Evolutionary conservation across 371 early-diverging fungal genomes (phyloP).

Genomic region (Mortierella sp.): DNA sequence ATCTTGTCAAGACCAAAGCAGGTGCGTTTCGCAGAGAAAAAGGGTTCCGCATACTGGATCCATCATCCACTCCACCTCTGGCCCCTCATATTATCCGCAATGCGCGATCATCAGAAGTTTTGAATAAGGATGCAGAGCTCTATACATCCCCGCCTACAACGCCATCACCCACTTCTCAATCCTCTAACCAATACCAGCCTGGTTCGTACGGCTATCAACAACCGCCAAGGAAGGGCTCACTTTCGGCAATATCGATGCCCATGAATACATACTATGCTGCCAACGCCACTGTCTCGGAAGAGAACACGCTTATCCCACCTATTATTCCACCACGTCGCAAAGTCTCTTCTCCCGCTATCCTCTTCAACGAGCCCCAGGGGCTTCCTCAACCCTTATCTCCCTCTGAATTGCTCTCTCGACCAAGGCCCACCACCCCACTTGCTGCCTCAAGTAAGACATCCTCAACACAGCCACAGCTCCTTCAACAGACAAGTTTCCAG

Average conservation of each 20-base stretch:
- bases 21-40: slow-evolving; percentile 8
- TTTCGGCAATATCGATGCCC: slow-evolving; percentile 16
- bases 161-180: slow-evolving; percentile 19
- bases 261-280: slow-evolving; percentile 1
- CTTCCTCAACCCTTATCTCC: neutral
- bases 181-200: neutral
- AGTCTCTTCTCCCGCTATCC: slow-evolving; percentile 27
- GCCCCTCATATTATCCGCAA: slow-evolving; percentile 3
- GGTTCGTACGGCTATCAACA: slow-evolving; percentile 3
- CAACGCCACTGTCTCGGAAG: neutral
- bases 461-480: neutral
- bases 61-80: slow-evolving; percentile 1
- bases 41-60: slow-evolving; percentile 33
- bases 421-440: neutral
- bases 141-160: slow-evolving; percentile 29
- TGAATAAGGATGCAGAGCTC: slow-evolving; percentile 8
- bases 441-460: neutral
- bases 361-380: neutral
- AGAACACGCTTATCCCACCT: slow-evolving; percentile 11
- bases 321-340: slow-evolving; percentile 37
- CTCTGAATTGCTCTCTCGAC: neutral
- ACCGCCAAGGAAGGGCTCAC: slow-evolving; percentile 23
- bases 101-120: slow-evolving; percentile 12
- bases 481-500: neutral
- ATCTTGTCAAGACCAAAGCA: neutral